These are phyloP conservation scores for Saccharum officinarum DNA, from an alignment of 176 grass and related monocot species.

Conservation along the genomic window DNA sequence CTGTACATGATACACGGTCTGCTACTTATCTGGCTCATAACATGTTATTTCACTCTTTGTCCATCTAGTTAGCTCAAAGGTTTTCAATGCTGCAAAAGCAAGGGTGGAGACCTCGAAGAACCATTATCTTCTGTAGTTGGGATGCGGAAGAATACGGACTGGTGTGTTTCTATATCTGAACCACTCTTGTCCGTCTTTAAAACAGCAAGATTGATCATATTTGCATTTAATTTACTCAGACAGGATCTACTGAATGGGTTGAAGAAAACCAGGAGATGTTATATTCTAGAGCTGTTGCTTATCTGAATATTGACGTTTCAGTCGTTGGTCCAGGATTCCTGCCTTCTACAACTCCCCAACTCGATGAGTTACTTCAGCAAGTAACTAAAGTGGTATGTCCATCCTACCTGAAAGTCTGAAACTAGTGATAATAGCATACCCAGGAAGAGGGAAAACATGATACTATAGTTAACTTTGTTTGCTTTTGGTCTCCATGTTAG, in stretches of 20 bases:
- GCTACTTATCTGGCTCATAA: background rate
- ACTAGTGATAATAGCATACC: background rate
- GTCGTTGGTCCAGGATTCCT: conserved; percentile 55
- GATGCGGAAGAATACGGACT: conserved; percentile 92
- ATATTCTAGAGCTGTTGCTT: conserved; percentile 67
- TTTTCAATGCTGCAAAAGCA: conserved; percentile 75
- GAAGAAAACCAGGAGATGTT: conserved; percentile 87
- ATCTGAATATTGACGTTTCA: conserved; percentile 76
- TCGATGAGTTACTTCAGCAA: conserved; percentile 73
- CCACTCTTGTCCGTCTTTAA: background rate
- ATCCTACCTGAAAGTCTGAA: background rate
- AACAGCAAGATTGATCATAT: background rate
- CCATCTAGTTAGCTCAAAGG: conserved; percentile 72
- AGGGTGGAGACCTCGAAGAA: conserved; percentile 83
- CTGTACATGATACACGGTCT: background rate
- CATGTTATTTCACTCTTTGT: background rate
- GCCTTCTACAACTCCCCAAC: conserved; percentile 69
- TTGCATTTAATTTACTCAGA: conserved; percentile 51
- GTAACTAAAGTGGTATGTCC: conserved; percentile 61
- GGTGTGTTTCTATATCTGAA: conserved; percentile 13
- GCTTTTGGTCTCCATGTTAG: background rate
- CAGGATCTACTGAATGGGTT: conserved; percentile 96
- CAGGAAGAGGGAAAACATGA: background rate
- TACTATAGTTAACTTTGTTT: background rate
- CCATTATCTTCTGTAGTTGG: conserved; percentile 95